Base-by-base conservation (phyloP, 768 basidiomycete genomes). In the Leccinum sublutescens region DNA sequence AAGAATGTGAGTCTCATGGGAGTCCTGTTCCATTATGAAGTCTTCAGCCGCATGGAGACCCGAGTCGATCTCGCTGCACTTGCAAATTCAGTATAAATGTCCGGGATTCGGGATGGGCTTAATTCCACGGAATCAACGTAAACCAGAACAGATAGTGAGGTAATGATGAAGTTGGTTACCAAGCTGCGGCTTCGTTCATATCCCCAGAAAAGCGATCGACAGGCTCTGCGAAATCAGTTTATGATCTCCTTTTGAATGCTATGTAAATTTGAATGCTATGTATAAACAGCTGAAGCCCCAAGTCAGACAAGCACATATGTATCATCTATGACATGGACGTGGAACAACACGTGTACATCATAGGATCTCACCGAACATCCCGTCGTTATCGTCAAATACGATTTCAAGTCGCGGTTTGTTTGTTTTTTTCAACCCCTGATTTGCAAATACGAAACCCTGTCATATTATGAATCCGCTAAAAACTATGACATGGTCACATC, bases 111-210 rank as follows among this genome's bases (percentile, higher is more conserved):
- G 38, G 68, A 45, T 49, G 23, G 48, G 23, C 66, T 19, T 43
- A 65, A 62, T 23, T 67, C 70, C 63, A 68, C 62, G 68, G 67
- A 72, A 71, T 60, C 70, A 45, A 71, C 56, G 72, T 64, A 58
- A 58, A 75, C 57, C 15, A 45, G 43, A 61, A 64, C n/a, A 64
- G 51, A 17, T 59, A 11, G 67, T 74, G 64, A 70, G 67, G 64
- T 72, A 74, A 62, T 62, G 56, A 56, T 72, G 69, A 63, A 74
- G 75, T 63, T 68, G 57, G 65, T 68, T 40, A 15, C 52, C 40
- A 61, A 34, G 48, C 52, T 45, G 48, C 54, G 33, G 50, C 57
- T 59, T 63, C 53, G 45, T 64, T 58, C 56, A 54, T 68, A 60
- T 65, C 66, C 63, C 63, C 56, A 27, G 60, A 54, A 43, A 52